Evolutionary conservation across 768 basidiomycete genomes (phyloP).

Genomic region (Chalciporus chontae): DNA sequence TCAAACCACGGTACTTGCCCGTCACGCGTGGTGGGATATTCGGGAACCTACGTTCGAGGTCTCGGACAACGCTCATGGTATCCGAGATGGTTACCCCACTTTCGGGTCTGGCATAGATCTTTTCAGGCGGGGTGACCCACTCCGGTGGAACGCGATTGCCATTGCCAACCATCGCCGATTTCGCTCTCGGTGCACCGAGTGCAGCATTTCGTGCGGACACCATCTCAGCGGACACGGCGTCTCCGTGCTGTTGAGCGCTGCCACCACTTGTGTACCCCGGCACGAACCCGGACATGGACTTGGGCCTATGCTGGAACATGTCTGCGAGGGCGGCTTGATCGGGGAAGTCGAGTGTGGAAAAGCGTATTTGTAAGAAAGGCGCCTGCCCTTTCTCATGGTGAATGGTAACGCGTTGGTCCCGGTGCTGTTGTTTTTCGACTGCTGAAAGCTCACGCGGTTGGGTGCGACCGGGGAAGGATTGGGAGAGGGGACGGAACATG

Average conservation of each 20-base stretch:
- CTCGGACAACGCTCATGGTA: conserved; percentile 43
- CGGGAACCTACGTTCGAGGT: conserved; percentile 54
- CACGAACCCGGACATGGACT: conserved; percentile 12
- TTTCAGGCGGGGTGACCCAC: conserved; percentile 14
- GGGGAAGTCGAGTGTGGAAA: conserved; percentile 48
- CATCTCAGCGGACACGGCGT: conserved; percentile 11
- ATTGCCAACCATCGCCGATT: conserved; percentile 7
- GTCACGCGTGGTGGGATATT: conserved; percentile 38
- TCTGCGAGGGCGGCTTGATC: conserved; percentile 15
- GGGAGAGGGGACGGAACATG: conserved; percentile 52
- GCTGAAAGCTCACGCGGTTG: conserved; percentile 3
- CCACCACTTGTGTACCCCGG: background rate
- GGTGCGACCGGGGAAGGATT: conserved; percentile 27
- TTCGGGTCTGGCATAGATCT: conserved; percentile 8
- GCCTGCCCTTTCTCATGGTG: conserved; percentile 40
- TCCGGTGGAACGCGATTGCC: background rate
- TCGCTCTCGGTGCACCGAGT: conserved; percentile 9
- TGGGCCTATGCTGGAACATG: conserved; percentile 12
- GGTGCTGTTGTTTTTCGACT: conserved; percentile 3
- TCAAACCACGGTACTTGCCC: conserved; percentile 26
- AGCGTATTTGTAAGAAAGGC: conserved; percentile 53
- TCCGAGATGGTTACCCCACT: conserved; percentile 37
- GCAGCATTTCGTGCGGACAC: background rate
- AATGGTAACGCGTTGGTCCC: conserved; percentile 49
- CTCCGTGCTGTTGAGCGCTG: background rate